These are phyloP conservation scores for Wallacemonas sp. DNA, from an alignment of 208 protist species.

Conservation along the genomic window DNA sequence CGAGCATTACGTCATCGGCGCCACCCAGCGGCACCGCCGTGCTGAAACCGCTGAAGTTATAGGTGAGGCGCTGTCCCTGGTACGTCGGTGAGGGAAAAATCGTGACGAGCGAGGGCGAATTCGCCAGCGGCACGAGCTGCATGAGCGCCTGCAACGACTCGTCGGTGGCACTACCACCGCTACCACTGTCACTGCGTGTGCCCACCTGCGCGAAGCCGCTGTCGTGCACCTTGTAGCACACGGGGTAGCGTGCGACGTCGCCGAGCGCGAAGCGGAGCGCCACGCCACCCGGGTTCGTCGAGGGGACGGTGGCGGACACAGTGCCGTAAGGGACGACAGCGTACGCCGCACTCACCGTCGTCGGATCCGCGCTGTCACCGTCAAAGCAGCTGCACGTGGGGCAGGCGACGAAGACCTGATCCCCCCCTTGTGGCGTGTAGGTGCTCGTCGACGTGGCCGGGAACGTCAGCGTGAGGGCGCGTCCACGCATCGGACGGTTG, in stretches of 20 bases:
- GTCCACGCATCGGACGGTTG: constrained; percentile 84
- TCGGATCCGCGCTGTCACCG: background rate
- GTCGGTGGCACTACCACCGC: background rate
- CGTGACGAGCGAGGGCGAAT: constrained; percentile 35
- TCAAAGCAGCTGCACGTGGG: constrained; percentile 74
- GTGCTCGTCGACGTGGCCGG: constrained; percentile 11
- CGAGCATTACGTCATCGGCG: constrained; percentile 72
- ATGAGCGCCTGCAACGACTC: background rate
- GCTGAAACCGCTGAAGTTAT: constrained; percentile 50
- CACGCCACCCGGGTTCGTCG: constrained; percentile 13
- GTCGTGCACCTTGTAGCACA: constrained; percentile 78
- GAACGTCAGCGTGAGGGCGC: constrained; percentile 65
- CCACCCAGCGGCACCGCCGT: constrained; percentile 13
- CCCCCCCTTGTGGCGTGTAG: constrained; percentile 32
- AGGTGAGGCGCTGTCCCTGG: constrained; percentile 78
- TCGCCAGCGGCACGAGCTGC: constrained; percentile 35
- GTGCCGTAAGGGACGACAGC: constrained; percentile 72
- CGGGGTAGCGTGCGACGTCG: constrained; percentile 36
- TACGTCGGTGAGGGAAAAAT: constrained; percentile 39
- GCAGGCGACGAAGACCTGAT: constrained; percentile 68
- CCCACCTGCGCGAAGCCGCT: constrained; percentile 79
- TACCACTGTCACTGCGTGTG: background rate
- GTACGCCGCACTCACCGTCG: background rate
- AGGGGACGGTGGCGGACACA: constrained; percentile 18
- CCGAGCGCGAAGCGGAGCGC: constrained; percentile 69